Base-by-base conservation (phyloP, 208 protist species). In the Leishmania arabica region DNA sequence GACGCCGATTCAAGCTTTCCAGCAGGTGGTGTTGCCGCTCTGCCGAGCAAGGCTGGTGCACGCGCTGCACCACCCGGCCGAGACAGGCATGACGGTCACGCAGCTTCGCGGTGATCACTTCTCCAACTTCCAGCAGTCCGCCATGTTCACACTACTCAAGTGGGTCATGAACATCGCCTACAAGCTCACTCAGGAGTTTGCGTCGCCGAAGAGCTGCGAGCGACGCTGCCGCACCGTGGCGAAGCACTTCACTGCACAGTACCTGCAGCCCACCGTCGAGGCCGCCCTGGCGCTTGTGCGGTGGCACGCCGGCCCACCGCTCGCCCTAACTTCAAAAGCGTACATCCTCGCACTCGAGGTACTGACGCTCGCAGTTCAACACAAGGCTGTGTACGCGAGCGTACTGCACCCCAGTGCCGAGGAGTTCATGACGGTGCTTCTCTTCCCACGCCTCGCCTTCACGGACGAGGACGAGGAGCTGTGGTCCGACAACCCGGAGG, bases 381-480 rank as follows among this genome's bases (percentile, higher is more conserved):
- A 88, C 56, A 86, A 89, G 76, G 31, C 78, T 4, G 45, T 82
- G 19, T 97, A 96, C 85, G 60, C 75, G 42, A 71, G 37, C 37
- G 60, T 94, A 31, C 81, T 97, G 66, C 83, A 83, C 60, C 91
- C 95, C n/a, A 54, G 89, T 79, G 88, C 91, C 21, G 85, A 92
- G 71, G 86, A 90, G 82, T 72, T 99, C 1, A 88, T 99, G 82
- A 93, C 88, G 49, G 45, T 85, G 40, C 82, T 98, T 47, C 82
- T 99, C 40, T 98, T 99, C 76, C 96, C 95, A 45, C 87, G 95
- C 27, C 80, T 99, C 45, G 90, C 89, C 82, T 98, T 96, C 79
- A 95, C 90, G n/a, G 60, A 75, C 4, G 87, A 88, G 40, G 97
- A 99, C 76, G 81, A 79, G 37, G 96, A 98, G 85, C 81, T 98